Base-by-base conservation (phyloP, 2,329 filamentous ascomycete genomes). In the Penicillium sp. region DNA sequence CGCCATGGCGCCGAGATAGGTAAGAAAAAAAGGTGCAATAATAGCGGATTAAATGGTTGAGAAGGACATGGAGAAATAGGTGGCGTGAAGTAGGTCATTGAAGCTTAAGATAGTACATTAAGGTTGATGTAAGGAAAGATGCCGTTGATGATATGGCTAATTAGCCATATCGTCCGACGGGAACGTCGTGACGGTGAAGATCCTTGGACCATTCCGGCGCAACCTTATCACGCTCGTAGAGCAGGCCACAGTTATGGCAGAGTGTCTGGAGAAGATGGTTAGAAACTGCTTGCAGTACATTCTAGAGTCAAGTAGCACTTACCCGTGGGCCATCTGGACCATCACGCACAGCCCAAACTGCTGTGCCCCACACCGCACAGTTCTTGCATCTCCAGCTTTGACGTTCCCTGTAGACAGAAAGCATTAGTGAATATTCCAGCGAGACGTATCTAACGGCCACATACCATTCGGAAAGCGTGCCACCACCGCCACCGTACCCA, bases 341-440 rank as follows among this genome's bases (percentile, higher is more conserved):
- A 76, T 97, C 93, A 67, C 94, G 83, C 3, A 97, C 93, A 49
- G 91, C 93, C 94, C 94, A 99, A 9, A 97, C 91, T 29, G 91
- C 89, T 49, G 88, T 88, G 17, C 93, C 94, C 86, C 90, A 93
- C 35, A 97, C 86, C 59, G 83, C 83, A 74, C 94, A 99, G 75
- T 97, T 93, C 45, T 81, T 81, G 77, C 94, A 99, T 61, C 91
- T 85, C 94, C 94, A 99, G 43, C 83, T 87, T 62, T 85, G 81
- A 66, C 93, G 84, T 79, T 97, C 94, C 69, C 83, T 83, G 59
- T 17, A 55, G 27, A 31, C 41, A 25, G 33, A 41, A 42, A 6
- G 15, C n/a, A 43, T 68, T 53, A 64, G 58, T 42, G 6, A 8
- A 51, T 27, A 41, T 17, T 35, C 35, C 6, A 23, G 3, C 13